phyloP scores from a whole-genome alignment of 768 basidiomycete species.

The Lentinula detonsa region DNA sequence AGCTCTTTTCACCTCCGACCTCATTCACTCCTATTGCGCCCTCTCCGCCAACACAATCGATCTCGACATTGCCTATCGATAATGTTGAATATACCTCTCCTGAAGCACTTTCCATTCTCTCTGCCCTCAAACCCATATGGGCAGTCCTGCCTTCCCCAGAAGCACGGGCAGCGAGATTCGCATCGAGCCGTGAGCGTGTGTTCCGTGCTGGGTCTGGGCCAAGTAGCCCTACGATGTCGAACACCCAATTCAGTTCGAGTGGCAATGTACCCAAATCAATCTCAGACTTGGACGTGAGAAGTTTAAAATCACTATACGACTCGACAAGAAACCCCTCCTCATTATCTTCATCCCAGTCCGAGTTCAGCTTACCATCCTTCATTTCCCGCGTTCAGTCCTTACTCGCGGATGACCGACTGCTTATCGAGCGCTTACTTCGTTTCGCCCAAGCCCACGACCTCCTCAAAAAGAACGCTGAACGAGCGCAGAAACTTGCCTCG shows the following conservation, averaged over 20 bases:
- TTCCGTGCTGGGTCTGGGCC: constrained; percentile 44
- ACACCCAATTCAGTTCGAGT: constrained; percentile 26
- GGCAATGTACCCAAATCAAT: constrained; percentile 39
- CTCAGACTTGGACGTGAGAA: constrained; percentile 80
- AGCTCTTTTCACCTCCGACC: neutral
- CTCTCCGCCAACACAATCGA: constrained; percentile 20
- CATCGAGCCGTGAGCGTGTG: constrained; percentile 27
- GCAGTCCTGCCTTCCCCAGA: constrained; percentile 78
- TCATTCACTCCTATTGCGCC: neutral
- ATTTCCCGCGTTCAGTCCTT: constrained; percentile 73
- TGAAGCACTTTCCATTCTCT: constrained; percentile 51
- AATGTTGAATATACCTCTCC: constrained; percentile 19
- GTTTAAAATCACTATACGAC: constrained; percentile 79
- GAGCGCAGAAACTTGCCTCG: constrained; percentile 85
- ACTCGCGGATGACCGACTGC: constrained; percentile 72
- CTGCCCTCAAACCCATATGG: constrained; percentile 73
- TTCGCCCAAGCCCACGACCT: constrained; percentile 88
- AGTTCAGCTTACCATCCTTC: constrained; percentile 73
- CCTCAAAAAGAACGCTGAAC: constrained; percentile 87
- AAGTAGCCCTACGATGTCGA: constrained; percentile 9
- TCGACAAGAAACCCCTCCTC: constrained; percentile 12
- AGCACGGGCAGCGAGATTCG: constrained; percentile 64
- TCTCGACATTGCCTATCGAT: constrained; percentile 16
- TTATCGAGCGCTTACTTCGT: constrained; percentile 79
- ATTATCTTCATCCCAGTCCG: constrained; percentile 6